Base-by-base conservation (phyloP, 1,284 basidiomycete genomes). In the Coniophora puteana region DNA sequence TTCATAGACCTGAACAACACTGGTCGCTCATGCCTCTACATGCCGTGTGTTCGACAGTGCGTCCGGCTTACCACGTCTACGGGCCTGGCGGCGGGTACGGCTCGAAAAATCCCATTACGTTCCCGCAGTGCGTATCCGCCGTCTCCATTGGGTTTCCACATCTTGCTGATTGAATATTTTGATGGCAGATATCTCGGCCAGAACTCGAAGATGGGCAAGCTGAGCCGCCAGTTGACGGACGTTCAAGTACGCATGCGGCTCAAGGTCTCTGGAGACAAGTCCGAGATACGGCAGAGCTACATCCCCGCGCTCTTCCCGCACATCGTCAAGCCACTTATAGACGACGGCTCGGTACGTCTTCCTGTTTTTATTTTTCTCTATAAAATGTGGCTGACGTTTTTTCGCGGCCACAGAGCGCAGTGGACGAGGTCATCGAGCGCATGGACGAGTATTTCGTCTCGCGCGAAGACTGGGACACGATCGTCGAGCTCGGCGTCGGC, bases 361-460 rank as follows among this genome's bases (percentile, higher is more conserved):
- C 43, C 32, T 7, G n/a, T 10, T 25, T 11, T 29, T 16, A 40
- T 17, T 27, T 34, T 17, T 24, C 14, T 18, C 10, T 21, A 23
- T 14, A 33, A 27, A 27, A 20, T 14, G 7, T 18, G 39, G 11
- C 7, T 50, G 16, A 38, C 20, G 17, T 17, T 34, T 44, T n/a
- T 26, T n/a, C n/a, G n/a, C n/a, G n/a, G n/a, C n/a, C n/a, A n/a
- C 56, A 93, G 87, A 80, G 77, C 43, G 87, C 80, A 1, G 77
- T 96, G 4, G 82, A 86, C 1, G 81, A 84, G 2, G 82, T 94
- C 18, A 97, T 99, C 44, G 71, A 78, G 18, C 67, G 71, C 12
- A 95, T 99, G 93, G 95, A 99, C 62, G 86, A 89, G 35, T 99
- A 99, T 63, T 98, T 82, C 64, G 66, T 99, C 26, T 84, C 84